Evolutionary conservation across 2,329 filamentous ascomycete genomes (phyloP).

Genomic region (Didymellaceae sp.): DNA sequence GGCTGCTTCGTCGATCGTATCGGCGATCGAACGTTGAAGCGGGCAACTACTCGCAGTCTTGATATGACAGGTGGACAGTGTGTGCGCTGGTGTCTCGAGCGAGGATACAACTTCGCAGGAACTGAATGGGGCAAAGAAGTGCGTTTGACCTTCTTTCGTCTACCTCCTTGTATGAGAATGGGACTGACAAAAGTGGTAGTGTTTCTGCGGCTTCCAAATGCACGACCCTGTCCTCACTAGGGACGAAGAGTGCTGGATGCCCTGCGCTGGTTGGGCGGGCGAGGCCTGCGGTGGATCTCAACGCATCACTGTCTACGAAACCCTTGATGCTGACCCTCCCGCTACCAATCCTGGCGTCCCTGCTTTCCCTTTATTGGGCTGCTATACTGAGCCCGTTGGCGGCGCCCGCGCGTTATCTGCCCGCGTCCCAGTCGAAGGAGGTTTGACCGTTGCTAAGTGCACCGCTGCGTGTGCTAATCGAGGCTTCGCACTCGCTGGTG

Average conservation of each 20-base stretch:
- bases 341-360: not conserved
- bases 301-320: constrained; percentile 1
- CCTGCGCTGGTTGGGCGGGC: not conserved
- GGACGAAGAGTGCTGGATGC: not conserved
- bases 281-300: constrained; percentile 3
- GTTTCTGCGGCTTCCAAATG: constrained; percentile 3
- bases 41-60: not conserved
- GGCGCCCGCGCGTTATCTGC: not conserved
- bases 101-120: not conserved
- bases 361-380: not conserved
- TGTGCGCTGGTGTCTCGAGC: not conserved
- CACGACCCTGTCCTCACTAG: not conserved
- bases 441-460: not conserved
- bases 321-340: not conserved
- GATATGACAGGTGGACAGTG: not conserved
- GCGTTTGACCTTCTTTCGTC: too few relatives aligned
- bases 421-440: not conserved
- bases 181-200: not conserved
- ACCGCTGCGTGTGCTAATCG: not conserved
- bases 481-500: not conserved
- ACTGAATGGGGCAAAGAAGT: constrained; percentile 5
- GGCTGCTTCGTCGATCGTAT: constrained; percentile 3
- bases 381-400: not conserved
- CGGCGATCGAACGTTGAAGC: not conserved
- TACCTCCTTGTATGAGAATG: too few relatives aligned